Conservation (phyloP, 345 rosid genomes). For the Aegle marmelos region DNA sequence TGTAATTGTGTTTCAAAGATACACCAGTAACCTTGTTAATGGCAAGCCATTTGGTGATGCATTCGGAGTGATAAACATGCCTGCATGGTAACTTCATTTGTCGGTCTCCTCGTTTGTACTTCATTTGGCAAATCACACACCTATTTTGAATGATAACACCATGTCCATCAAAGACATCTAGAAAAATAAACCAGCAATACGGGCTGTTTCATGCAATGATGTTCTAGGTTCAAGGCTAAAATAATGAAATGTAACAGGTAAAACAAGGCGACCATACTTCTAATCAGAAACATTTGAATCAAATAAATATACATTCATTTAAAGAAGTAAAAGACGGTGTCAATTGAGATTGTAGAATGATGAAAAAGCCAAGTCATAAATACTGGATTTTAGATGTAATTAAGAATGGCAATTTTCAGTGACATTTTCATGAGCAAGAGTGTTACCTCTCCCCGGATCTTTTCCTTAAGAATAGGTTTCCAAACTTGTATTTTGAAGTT, state of each 20-base stretch:
- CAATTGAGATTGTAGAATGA: background rate
- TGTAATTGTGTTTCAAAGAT: background rate
- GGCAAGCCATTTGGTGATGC: conserved; percentile 66
- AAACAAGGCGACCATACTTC: background rate
- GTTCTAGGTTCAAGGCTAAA: background rate
- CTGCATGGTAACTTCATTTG: conserved; percentile 62
- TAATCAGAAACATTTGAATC: background rate
- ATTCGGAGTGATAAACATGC: conserved; percentile 60
- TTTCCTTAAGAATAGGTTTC: conserved; percentile 52
- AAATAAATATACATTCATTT: background rate
- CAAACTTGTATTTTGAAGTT: conserved; percentile 55
- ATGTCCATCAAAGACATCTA: background rate
- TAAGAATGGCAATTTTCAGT: background rate
- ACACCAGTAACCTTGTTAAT: conserved; percentile 54
- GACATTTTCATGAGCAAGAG: conserved; percentile 5
- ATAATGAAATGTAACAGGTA: background rate
- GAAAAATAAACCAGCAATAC: background rate
- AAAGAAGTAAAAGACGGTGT: background rate
- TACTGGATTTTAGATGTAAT: background rate
- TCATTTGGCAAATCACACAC: conserved; percentile 69
- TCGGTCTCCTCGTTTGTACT: conserved; percentile 55
- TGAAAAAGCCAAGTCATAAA: background rate
- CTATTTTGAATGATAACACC: conserved; percentile 24
- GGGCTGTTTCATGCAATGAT: too few species aligned
- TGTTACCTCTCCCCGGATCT: conserved; percentile 54